These are phyloP conservation scores for Dactylellina leptospora DNA, from an alignment of 2,329 filamentous ascomycete species.

Conservation along the genomic window DNA sequence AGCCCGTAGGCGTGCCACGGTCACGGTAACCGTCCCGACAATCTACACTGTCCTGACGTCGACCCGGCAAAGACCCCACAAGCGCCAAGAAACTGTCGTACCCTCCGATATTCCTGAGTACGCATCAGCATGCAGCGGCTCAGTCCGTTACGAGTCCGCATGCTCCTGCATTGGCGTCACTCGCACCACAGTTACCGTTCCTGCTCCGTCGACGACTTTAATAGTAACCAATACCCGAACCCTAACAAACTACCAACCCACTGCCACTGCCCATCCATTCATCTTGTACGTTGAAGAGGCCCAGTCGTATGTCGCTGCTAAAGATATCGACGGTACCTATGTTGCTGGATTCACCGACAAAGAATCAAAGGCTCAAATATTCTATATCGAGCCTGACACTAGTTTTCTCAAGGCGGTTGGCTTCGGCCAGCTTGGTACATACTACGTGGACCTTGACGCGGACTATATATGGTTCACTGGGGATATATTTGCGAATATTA, in stretches of 20 bases:
- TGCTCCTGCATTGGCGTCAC: background rate
- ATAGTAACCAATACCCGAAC: background rate
- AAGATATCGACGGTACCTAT: background rate
- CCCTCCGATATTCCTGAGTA: background rate
- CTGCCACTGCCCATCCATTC: background rate
- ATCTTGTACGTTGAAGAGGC: background rate
- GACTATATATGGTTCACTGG: background rate
- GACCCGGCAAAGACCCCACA: background rate
- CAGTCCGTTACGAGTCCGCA: background rate
- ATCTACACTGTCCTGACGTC: background rate
- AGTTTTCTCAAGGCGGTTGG: background rate
- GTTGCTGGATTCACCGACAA: background rate
- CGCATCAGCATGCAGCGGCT: background rate
- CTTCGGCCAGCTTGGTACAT: background rate
- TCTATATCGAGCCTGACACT: conserved; percentile 3
- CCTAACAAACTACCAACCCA: background rate
- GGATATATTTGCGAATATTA: background rate
- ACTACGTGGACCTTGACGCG: background rate
- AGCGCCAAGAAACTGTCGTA: background rate
- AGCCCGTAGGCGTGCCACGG: background rate
- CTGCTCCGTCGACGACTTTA: background rate
- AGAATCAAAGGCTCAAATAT: background rate
- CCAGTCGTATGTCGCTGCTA: background rate
- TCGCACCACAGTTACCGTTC: background rate
- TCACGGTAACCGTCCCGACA: background rate